Conservation (phyloP, 306 rosid species). For the Calophaca sinica region DNA sequence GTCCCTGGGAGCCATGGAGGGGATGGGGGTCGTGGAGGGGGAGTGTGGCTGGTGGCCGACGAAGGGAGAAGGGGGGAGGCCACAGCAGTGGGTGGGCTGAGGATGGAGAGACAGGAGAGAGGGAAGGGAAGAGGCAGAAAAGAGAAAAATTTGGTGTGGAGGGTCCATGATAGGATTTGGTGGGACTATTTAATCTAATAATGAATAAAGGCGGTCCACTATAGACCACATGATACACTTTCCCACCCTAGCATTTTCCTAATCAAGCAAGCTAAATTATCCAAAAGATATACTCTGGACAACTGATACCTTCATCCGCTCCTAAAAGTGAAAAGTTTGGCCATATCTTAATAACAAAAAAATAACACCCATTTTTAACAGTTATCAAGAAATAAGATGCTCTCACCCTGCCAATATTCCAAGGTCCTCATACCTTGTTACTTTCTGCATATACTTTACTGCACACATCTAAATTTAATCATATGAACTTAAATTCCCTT, state of each 20-base stretch:
- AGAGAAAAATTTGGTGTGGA: too few species aligned
- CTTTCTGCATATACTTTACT: slow-evolving; percentile 15
- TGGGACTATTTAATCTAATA: too few species aligned
- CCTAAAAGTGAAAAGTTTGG: not conserved
- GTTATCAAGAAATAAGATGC: slow-evolving; percentile 20
- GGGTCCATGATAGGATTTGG: too few species aligned
- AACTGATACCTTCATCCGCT: slow-evolving; percentile 32
- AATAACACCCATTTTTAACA: not conserved
- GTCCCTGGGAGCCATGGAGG: too few species aligned
- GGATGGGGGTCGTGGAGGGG: not conserved
- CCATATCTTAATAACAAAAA: not conserved
- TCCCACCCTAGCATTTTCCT: not conserved
- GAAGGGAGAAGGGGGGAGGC: not conserved
- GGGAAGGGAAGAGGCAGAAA: too few species aligned
- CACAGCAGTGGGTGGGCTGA: too few species aligned
- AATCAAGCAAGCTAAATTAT: slow-evolving; percentile 8
- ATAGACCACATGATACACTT: too few species aligned
- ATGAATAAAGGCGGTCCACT: too few species aligned
- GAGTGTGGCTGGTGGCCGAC: not conserved
- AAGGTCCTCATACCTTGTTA: slow-evolving; percentile 18
- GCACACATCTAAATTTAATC: not conserved
- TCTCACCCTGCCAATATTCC: slow-evolving; percentile 1
- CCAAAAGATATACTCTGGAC: slow-evolving; percentile 7
- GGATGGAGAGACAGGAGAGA: too few species aligned
- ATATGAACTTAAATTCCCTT: not conserved